These are phyloP conservation scores for Fusarium mexicanum DNA, from an alignment of 2,329 filamentous ascomycete genomes.

Conservation along the genomic window DNA sequence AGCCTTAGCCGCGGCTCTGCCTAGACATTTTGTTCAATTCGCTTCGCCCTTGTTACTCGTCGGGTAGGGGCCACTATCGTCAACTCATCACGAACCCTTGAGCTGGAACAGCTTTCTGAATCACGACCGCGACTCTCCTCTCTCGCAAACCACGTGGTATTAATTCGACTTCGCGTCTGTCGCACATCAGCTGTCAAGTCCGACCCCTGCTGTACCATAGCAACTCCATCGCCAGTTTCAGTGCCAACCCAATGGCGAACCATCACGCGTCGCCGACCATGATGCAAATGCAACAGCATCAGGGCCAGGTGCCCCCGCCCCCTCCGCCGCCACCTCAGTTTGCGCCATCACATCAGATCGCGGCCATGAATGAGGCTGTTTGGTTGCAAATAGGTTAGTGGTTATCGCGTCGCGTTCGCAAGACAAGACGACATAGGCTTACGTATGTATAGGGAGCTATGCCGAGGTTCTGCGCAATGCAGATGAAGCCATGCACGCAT, in stretches of 20 bases:
- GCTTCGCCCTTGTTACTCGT: constrained; percentile 20
- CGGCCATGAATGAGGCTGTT: constrained; percentile 82
- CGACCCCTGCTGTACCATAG: constrained; percentile 27
- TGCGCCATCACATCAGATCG: constrained; percentile 76
- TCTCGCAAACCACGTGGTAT: background rate
- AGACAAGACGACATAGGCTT: constrained; percentile 32
- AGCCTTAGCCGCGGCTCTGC: constrained; percentile 21
- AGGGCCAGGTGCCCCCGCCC: constrained; percentile 68
- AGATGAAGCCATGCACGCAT: constrained; percentile 89
- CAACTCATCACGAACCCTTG: constrained; percentile 27
- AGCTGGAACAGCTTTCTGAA: constrained; percentile 17
- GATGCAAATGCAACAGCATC: constrained; percentile 72
- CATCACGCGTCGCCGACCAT: constrained; percentile 84
- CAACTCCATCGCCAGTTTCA: constrained; percentile 19
- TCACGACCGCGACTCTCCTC: constrained; percentile 17
- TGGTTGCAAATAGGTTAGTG: constrained; percentile 92
- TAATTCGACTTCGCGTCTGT: constrained; percentile 24
- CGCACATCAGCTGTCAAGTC: constrained; percentile 17
- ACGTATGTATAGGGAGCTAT: constrained; percentile 72
- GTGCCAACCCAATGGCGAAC: constrained; percentile 69
- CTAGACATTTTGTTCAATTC: constrained; percentile 11
- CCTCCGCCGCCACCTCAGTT: constrained; percentile 59
- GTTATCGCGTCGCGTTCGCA: constrained; percentile 44
- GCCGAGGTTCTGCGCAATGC: constrained; percentile 88
- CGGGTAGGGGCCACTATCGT: constrained; percentile 4